phyloP scores from a whole-genome alignment of 768 basidiomycete genomes.

The Termitomyces sp. region DNA sequence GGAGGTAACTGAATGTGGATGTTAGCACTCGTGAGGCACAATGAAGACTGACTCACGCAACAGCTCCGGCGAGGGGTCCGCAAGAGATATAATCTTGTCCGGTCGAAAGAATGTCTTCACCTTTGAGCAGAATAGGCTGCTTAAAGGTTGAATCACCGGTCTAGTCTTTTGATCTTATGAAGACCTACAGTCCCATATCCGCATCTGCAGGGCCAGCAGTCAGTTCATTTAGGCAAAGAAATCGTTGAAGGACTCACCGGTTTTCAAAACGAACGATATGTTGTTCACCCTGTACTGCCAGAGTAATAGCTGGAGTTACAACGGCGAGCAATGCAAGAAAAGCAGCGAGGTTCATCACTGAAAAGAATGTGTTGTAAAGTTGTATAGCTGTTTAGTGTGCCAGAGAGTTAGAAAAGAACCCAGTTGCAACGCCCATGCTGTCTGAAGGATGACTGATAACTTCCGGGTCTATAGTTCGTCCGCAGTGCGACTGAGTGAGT shows the following conservation, averaged over 20 bases:
- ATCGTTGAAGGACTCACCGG: slow-evolving; percentile 6
- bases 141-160: background rate
- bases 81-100: slow-evolving; percentile 22
- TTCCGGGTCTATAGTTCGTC: background rate
- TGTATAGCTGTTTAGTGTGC: background rate
- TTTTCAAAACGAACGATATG: slow-evolving; percentile 33
- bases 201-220: slow-evolving; percentile 16
- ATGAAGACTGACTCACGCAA: slow-evolving; percentile 23
- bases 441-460: background rate
- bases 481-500: background rate
- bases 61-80: slow-evolving; percentile 24
- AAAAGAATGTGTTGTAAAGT: background rate
- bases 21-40: background rate
- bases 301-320: slow-evolving; percentile 13
- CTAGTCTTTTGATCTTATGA: background rate
- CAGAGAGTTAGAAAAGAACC: background rate
- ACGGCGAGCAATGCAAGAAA: slow-evolving; percentile 14
- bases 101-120: slow-evolving; percentile 22
- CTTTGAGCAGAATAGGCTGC: slow-evolving; percentile 25
- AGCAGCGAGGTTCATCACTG: slow-evolving; percentile 7
- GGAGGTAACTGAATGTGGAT: slow-evolving; percentile 19
- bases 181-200: slow-evolving; percentile 25
- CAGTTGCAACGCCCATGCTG: background rate
- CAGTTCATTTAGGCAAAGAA: background rate
- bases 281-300: slow-evolving; percentile 20